A percentile compares a stretch with the other conserved stretches of the same genome.
phyloP scores from a whole-genome alignment of 352 stramenopile species.

The Phytophthora colocasiae region DNA sequence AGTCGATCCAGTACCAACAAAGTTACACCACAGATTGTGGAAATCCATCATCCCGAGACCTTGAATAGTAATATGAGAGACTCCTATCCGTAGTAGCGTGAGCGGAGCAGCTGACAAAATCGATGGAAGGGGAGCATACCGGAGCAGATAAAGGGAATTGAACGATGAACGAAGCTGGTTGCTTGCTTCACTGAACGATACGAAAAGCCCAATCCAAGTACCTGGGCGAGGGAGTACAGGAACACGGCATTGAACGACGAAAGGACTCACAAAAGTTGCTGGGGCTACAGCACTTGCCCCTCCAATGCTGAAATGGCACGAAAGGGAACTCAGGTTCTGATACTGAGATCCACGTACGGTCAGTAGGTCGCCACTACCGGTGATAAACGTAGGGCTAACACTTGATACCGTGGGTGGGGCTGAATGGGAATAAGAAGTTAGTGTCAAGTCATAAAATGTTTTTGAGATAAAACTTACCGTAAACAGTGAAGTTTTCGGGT shows the following conservation, averaged over 20 bases:
- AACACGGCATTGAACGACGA: conserved; percentile 36
- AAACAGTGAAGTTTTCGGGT: conserved; percentile 31
- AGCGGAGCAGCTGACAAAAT: conserved; percentile 29
- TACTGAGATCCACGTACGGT: conserved; percentile 39
- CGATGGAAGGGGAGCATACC: conserved; percentile 34
- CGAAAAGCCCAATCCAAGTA: conserved; percentile 37
- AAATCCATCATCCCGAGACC: conserved; percentile 30
- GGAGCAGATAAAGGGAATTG: conserved; percentile 35
- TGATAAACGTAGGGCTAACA: conserved; percentile 38
- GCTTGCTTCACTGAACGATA: conserved; percentile 25
- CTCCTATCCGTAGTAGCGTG: conserved; percentile 24
- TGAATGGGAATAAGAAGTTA: conserved; percentile 14
- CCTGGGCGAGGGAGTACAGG: conserved; percentile 30
- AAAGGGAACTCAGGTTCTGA: conserved; percentile 36
- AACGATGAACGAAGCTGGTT: neutral
- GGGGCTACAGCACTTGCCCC: neutral
- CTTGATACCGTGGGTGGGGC: conserved; percentile 32
- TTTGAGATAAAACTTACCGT: conserved; percentile 22
- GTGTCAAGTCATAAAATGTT: neutral
- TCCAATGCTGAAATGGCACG: conserved; percentile 41
- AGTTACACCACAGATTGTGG: conserved; percentile 39
- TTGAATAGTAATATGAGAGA: conserved; percentile 19
- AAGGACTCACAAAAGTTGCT: conserved; percentile 36
- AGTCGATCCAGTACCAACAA: conserved; percentile 28
- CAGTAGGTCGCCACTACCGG: conserved; percentile 32